phyloP scores from a whole-genome alignment of 176 grass and related monocot species.

The Carex pumila region DNA sequence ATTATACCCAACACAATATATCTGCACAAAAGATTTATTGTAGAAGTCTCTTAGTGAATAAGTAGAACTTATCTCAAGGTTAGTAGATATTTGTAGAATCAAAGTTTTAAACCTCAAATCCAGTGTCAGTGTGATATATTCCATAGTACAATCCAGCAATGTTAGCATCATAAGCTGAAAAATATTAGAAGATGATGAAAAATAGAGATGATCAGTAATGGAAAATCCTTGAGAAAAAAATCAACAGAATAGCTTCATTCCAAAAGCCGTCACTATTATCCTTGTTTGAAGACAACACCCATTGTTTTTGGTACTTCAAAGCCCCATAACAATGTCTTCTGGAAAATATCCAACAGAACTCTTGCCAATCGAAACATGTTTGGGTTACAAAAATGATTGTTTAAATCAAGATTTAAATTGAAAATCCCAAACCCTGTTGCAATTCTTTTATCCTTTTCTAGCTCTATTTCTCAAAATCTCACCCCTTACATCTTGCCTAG shows the following conservation, averaged over 20 bases:
- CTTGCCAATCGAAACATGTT: background rate
- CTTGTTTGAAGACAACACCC: background rate
- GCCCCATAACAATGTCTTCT: too few relatives aligned
- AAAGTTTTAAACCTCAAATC: constrained; percentile 64
- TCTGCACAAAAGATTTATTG: constrained; percentile 23
- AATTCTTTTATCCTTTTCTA: background rate
- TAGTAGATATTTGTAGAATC: background rate
- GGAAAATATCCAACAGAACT: background rate
- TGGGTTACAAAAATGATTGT: background rate
- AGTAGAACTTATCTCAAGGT: background rate
- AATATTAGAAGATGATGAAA: constrained; percentile 29
- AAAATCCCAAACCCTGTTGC: background rate
- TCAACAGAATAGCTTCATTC: background rate
- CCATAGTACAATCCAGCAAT: constrained; percentile 84
- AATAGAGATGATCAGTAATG: constrained; percentile 27
- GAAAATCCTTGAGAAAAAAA: background rate
- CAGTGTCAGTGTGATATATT: constrained; percentile 48
- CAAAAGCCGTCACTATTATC: background rate
- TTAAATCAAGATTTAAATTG: background rate
- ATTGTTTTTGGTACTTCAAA: background rate
- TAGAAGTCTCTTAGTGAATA: background rate
- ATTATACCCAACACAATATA: constrained; percentile 86
- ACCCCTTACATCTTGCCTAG: too few relatives aligned
- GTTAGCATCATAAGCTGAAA: constrained; percentile 91
- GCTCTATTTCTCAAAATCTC: background rate